Base-by-base conservation (phyloP, 768 basidiomycete genomes). In the Dendrothele bispora region DNA sequence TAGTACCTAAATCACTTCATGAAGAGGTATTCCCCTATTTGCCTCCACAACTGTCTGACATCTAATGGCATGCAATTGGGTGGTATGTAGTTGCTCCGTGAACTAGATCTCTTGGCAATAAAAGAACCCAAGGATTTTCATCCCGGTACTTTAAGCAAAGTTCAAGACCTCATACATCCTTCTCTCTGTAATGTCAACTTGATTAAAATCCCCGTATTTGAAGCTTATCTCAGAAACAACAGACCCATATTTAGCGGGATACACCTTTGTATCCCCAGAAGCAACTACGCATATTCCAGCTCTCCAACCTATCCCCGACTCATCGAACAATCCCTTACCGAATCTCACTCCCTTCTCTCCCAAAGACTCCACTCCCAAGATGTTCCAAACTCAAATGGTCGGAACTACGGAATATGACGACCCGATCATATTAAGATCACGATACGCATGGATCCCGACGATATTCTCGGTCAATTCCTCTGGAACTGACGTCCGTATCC, bases 81-180 rank as follows among this genome's bases (percentile, higher is more conserved):
- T 20, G 17, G 1, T 10, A 26, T 2, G 20, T 46, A 53, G 54
- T 37, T 55, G 5, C 34, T 52, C 26, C 43, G 24, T 7, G 52
- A 56, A 43, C 32, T 56, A 21, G 45, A 56, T 41, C 26, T 49
- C 4, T 37, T 56, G 12, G 52, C 55, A 7, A 34, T 39, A 18
- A 38, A 35, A 3, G 55, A 56, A 29, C 55, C 55, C 2, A 46
- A 43, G 35, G 55, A 56, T 21, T 56, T 51, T 21, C 55, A 56
- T 45, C 55, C 55, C 11, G 49, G 52, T n/a, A 54, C 52, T 5
- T 29, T 21, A 17, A 52, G 52, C 5, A 53, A 50, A 32, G 55
- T 56, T 4, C 55, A 56, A 51, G 52, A 56, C 26, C 21, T 56
- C n/a, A 54, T 56, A 5, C 55, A 56, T 28, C 55, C 55, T 17